A percentile compares a stretch with the other conserved stretches of the same genome.
These are phyloP conservation scores for Stereocaulon alpinum DNA, from an alignment of 495 filamentous ascomycete species.

Conservation along the genomic window DNA sequence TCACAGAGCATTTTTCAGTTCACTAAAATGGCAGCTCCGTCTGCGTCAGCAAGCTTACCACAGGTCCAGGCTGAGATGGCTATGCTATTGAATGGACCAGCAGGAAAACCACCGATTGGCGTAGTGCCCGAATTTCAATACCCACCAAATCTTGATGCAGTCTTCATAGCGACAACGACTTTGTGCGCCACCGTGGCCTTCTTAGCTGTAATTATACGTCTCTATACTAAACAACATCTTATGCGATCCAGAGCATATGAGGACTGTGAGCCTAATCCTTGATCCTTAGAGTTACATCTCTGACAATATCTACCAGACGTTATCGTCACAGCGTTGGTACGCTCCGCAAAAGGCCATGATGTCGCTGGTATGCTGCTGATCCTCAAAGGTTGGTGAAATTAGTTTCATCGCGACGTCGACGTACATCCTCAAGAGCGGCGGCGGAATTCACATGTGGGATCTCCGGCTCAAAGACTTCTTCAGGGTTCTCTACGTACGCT, in stretches of 20 bases:
- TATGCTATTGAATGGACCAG: too few relatives aligned
- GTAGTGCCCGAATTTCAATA: too few relatives aligned
- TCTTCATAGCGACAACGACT: too few relatives aligned
- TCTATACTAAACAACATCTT: not conserved
- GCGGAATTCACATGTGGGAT: constrained; percentile 17
- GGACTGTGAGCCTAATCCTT: not conserved
- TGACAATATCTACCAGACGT: not conserved
- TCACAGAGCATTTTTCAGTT: too few relatives aligned
- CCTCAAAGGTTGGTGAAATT: not conserved
- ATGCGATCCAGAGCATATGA: constrained; percentile 6
- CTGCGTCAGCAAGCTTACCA: too few relatives aligned
- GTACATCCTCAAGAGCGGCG: not conserved
- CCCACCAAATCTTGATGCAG: too few relatives aligned
- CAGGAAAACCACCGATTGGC: too few relatives aligned
- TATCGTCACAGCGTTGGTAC: constrained; percentile 7
- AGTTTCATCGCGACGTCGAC: not conserved
- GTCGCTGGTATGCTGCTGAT: not conserved
- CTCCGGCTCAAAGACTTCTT: constrained; percentile 13
- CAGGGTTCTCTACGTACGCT: constrained; percentile 8
- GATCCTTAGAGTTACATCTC: not conserved
- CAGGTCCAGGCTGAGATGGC: too few relatives aligned
- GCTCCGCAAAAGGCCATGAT: not conserved
- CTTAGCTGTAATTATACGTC: not conserved
- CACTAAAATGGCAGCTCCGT: too few relatives aligned
- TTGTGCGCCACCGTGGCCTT: too few relatives aligned